Percentiles rank a stretch among this genome's conserved stretches.
Conservation (phyloP, 139 green algal species). For the Trebouxia sp. region DNA sequence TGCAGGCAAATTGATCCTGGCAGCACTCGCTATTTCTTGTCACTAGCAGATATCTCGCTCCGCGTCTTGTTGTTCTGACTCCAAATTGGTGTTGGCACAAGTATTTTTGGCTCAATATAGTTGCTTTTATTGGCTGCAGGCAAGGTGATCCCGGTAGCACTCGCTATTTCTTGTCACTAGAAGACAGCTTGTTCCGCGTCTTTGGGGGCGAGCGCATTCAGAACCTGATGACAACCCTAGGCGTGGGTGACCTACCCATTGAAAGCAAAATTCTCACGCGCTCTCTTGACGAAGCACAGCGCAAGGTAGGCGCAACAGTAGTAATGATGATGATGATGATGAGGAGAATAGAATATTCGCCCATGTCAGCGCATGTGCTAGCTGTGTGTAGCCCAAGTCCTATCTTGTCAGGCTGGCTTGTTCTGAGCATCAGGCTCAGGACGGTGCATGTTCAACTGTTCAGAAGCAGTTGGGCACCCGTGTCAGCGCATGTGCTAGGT, state of each 20-base stretch:
- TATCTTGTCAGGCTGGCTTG: no score
- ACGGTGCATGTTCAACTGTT: no score
- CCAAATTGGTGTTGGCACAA: no score
- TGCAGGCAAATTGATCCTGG: slow-evolving; percentile 87
- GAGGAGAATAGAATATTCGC: no score
- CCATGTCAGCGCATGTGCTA: no score
- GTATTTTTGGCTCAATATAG: no score
- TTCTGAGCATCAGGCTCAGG: no score
- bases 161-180: slow-evolving; percentile 92
- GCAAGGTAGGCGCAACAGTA: slow-evolving; percentile 70
- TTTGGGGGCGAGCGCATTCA: slow-evolving; percentile 98
- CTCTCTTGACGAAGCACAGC: slow-evolving; percentile 93
- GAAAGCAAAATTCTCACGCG: slow-evolving; percentile 95
- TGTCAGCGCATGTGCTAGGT: no score
- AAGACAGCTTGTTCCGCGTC: slow-evolving; percentile 94
- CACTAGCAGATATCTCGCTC: slow-evolving; percentile 91
- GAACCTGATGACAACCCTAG: slow-evolving; percentile 90
- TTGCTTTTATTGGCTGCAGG: slow-evolving; percentile 19
- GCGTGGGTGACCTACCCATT: slow-evolving; percentile 95
- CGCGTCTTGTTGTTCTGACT: no score
- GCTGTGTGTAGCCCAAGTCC: no score
- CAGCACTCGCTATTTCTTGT: slow-evolving; percentile 93
- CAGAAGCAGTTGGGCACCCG: no score
- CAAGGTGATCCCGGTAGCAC: slow-evolving; percentile 94
- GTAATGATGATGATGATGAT: no score